Evolutionary conservation across 2,329 filamentous ascomycete genomes (phyloP).

Genomic region (Colletotrichum chlorophyti): DNA sequence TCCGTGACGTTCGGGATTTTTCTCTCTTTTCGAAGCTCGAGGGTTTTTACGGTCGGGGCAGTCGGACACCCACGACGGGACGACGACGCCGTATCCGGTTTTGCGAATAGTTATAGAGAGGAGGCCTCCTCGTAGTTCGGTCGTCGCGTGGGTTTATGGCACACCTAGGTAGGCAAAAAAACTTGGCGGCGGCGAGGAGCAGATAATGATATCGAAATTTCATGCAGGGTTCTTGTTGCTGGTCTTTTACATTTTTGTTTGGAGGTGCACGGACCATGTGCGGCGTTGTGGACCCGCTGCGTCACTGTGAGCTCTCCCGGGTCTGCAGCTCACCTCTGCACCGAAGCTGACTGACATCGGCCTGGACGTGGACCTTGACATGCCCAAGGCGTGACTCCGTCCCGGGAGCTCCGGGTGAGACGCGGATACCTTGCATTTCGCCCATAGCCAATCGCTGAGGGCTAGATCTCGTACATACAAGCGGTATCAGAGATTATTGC

Average conservation of each 20-base stretch:
- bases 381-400: too few relatives aligned
- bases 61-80: not conserved
- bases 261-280: constrained; percentile 17
- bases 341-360: not conserved
- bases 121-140: constrained; percentile 18
- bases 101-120: not conserved
- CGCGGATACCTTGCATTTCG: too few relatives aligned
- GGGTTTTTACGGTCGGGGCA: not conserved
- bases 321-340: not conserved
- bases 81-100: not conserved
- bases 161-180: constrained; percentile 15
- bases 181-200: constrained; percentile 27
- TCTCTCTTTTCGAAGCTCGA: not conserved
- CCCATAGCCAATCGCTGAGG: too few relatives aligned
- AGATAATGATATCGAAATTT: constrained; percentile 26
- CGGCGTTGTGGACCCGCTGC: constrained; percentile 14
- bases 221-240: constrained; percentile 22
- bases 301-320: constrained; percentile 14
- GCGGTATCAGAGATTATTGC: too few relatives aligned
- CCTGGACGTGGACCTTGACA: too few relatives aligned
- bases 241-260: constrained; percentile 25
- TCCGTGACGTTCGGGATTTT: constrained; percentile 8
- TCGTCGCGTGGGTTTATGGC: constrained; percentile 20
- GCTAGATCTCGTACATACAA: too few relatives aligned
- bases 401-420: not conserved